Percentiles rank a stretch among this genome's conserved stretches.
phyloP scores from a whole-genome alignment of 2,329 filamentous ascomycete species.

The Colletotrichum gigasporum region DNA sequence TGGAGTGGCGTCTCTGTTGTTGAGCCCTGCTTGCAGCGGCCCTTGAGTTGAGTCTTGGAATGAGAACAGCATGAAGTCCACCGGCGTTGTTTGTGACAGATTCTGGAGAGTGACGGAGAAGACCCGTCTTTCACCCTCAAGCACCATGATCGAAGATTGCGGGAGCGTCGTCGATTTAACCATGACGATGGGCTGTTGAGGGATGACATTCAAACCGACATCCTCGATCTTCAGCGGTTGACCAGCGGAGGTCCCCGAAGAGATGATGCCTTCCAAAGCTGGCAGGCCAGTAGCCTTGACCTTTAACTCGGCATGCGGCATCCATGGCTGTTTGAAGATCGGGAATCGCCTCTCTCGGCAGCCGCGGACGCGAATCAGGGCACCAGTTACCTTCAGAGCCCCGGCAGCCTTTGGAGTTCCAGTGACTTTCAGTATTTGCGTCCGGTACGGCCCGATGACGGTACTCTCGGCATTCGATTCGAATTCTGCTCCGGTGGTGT shows the following conservation, averaged over 20 bases:
- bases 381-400: constrained; percentile 78
- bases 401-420: constrained; percentile 76
- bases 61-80: constrained; percentile 86
- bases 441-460: constrained; percentile 81
- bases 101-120: constrained; percentile 88
- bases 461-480: constrained; percentile 72
- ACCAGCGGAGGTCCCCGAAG: constrained; percentile 47
- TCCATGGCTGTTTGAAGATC: constrained; percentile 83
- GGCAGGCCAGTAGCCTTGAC: constrained; percentile 78
- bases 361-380: constrained; percentile 79
- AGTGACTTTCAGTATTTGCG: constrained; percentile 78
- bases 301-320: constrained; percentile 73
- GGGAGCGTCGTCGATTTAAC: constrained; percentile 81
- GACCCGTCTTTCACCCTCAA: constrained; percentile 84
- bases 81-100: constrained; percentile 72
- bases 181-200: constrained; percentile 78
- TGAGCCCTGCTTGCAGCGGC: constrained; percentile 78
- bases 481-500: constrained; percentile 78
- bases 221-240: constrained; percentile 56
- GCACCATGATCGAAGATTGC: constrained; percentile 88
- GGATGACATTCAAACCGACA: constrained; percentile 78
- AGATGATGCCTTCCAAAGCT: constrained; percentile 60
- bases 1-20: constrained; percentile 79
- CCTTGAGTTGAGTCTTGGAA: constrained; percentile 89
- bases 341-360: constrained; percentile 87